Evolutionary conservation across 164 flowering plant species (phyloP).

Genomic region (Magnolia officinalis): DNA sequence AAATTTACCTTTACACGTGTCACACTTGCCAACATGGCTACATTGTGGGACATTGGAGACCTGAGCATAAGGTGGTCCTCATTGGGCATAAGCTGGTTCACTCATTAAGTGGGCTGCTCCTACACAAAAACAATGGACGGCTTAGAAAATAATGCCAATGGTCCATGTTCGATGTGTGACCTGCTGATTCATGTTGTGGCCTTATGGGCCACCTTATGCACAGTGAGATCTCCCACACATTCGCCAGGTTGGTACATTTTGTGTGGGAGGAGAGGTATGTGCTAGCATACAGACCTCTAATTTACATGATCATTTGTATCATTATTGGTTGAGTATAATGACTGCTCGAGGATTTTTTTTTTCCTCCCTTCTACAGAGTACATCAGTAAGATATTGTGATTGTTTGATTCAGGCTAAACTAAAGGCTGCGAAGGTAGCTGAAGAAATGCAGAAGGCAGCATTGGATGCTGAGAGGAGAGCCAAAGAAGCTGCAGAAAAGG

Average conservation of each 20-base stretch:
- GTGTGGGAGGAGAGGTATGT: background rate
- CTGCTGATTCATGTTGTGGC: background rate
- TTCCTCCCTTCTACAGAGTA: background rate
- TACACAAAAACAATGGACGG: background rate
- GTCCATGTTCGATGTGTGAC: background rate
- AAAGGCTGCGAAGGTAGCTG: constrained; percentile 48
- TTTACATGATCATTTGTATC: background rate
- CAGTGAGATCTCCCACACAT: background rate
- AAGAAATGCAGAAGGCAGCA: constrained; percentile 56
- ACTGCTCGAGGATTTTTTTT: background rate
- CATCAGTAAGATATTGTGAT: background rate
- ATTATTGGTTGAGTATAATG: background rate
- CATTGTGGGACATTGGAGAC: background rate
- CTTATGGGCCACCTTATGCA: background rate
- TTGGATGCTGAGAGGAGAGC: constrained; percentile 64
- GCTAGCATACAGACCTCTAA: background rate
- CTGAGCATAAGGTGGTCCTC: background rate
- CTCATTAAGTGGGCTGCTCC: background rate
- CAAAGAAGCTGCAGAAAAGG: constrained; percentile 61
- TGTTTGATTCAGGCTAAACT: constrained; percentile 42
- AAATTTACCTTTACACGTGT: background rate
- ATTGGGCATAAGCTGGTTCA: background rate
- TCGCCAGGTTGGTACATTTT: background rate
- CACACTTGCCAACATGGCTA: background rate
- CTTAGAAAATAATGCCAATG: background rate